These are phyloP conservation scores for Botryosphaeria dothidea DNA, from an alignment of 2,329 filamentous ascomycete species.

Conservation along the genomic window DNA sequence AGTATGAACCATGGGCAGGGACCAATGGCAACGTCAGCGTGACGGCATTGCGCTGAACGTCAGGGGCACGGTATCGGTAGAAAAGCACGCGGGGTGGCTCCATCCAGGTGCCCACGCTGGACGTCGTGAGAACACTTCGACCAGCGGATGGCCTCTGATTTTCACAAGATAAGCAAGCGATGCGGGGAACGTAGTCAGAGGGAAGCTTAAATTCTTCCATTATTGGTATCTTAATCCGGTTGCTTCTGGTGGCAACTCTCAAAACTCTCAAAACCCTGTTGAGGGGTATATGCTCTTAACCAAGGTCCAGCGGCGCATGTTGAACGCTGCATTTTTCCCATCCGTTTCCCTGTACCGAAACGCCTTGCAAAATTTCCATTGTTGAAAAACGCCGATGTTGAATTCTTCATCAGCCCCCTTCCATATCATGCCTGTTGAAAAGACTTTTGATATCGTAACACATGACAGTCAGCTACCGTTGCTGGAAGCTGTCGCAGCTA, in stretches of 20 bases:
- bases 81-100: conserved; percentile 6
- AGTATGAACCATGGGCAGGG: not conserved
- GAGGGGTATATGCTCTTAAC: conserved; percentile 9
- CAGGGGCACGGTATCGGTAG: not conserved
- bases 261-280: conserved; percentile 5
- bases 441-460: conserved; percentile 22
- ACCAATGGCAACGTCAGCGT: not conserved
- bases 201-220: not conserved
- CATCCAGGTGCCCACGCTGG: not conserved
- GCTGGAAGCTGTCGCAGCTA: conserved; percentile 13
- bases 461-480: conserved; percentile 7
- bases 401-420: conserved; percentile 5
- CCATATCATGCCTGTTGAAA: conserved; percentile 22
- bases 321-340: conserved; percentile 18
- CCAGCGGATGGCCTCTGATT: too few relatives aligned
- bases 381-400: conserved; percentile 21
- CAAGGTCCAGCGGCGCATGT: conserved; percentile 13
- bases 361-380: conserved; percentile 13
- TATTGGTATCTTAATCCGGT: conserved; percentile 8
- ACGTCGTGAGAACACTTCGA: too few relatives aligned
- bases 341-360: conserved; percentile 14
- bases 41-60: not conserved
- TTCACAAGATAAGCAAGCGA: conserved; percentile 8
- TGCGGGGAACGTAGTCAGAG: conserved; percentile 4
- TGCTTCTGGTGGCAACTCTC: not conserved